These are phyloP conservation scores for Phyllostachys edulis DNA, from an alignment of 176 grass and related monocot genomes.

Conservation along the genomic window DNA sequence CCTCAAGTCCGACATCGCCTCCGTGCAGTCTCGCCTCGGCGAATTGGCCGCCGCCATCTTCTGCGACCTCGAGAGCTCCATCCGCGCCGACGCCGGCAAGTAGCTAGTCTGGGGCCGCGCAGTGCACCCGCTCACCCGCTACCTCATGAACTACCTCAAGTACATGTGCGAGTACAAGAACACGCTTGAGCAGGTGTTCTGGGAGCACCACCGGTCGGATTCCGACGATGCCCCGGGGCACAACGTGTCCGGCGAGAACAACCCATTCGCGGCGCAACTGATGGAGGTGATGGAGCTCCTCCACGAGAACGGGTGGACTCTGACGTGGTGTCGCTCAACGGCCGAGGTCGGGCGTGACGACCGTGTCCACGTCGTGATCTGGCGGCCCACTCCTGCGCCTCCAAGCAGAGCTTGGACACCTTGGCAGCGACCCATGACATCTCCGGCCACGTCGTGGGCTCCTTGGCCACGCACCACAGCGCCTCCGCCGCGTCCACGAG, in stretches of 20 bases:
- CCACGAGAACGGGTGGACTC: no score
- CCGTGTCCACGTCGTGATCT: no score
- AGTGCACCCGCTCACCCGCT: conserved; percentile 77
- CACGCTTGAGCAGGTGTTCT: conserved; percentile 86
- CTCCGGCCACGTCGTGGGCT: no score
- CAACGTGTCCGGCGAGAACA: neutral
- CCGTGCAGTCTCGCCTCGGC: conserved; percentile 52
- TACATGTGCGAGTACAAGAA: conserved; percentile 77
- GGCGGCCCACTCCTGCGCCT: no score
- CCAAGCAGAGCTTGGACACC: no score
- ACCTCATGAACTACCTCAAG: conserved; percentile 95
- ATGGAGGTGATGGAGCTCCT: conserved; percentile 85
- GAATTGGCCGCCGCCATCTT: conserved; percentile 72
- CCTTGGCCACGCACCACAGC: no score
- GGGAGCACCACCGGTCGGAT: conserved; percentile 45
- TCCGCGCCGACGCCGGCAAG: conserved; percentile 64
- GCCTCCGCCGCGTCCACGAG: no score
- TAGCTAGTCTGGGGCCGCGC: conserved; percentile 58
- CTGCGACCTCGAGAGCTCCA: conserved; percentile 88
- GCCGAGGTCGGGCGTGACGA: no score
- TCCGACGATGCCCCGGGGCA: neutral
- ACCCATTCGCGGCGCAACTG: conserved; percentile 65
- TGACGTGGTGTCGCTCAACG: no score
- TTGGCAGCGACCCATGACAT: no score
- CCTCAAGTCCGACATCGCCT: conserved; percentile 55